A percentile compares a stretch with the other conserved stretches of the same genome.
Evolutionary conservation across 176 grass and related monocot species (phyloP).

Genomic region (Oryza coarctata): DNA sequence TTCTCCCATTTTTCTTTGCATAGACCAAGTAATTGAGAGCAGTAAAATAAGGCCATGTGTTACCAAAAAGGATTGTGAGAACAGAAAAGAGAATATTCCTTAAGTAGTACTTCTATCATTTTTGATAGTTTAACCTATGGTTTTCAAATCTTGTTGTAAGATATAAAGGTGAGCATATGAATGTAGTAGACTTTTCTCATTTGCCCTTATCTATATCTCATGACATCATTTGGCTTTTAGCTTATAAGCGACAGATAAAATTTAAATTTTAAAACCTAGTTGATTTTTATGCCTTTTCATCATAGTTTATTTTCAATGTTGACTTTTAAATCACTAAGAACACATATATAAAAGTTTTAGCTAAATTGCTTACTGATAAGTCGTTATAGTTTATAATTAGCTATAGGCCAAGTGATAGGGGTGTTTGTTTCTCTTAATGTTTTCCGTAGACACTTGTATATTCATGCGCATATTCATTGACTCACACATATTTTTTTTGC

Average conservation of each 20-base stretch:
- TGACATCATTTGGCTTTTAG: too few species aligned
- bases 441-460: background rate
- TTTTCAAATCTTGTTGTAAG: background rate
- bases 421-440: background rate
- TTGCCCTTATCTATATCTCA: background rate
- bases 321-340: too few species aligned
- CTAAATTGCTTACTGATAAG: too few species aligned
- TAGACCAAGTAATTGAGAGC: background rate
- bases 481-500: background rate
- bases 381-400: too few species aligned
- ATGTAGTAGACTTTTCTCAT: background rate
- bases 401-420: too few species aligned
- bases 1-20: background rate
- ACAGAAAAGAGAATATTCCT: background rate
- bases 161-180: background rate
- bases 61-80: background rate
- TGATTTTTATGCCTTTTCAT: too few species aligned
- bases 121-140: background rate
- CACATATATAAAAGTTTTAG: too few species aligned
- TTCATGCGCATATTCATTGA: background rate
- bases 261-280: too few species aligned
- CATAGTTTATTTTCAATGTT: too few species aligned
- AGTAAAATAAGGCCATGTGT: background rate
- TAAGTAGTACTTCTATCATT: too few species aligned
- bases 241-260: too few species aligned